Percentiles rank a stretch among this genome's conserved stretches.
phyloP scores from a whole-genome alignment of 495 filamentous ascomycete genomes.

The Penicillium goetzii region DNA sequence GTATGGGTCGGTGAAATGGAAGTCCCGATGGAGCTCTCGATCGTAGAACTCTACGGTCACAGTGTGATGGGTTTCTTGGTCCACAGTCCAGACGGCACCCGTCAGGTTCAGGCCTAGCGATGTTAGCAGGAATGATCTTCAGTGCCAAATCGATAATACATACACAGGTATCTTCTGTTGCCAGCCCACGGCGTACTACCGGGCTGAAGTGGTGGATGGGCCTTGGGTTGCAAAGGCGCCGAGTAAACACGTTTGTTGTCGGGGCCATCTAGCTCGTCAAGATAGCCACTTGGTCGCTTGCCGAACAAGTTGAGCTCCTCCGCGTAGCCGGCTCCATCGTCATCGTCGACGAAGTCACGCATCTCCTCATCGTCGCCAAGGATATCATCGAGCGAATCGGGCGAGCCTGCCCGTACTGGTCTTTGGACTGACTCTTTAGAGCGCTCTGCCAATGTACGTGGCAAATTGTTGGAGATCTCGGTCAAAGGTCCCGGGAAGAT shows the following conservation, averaged over 20 bases:
- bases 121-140: slow-evolving; percentile 29
- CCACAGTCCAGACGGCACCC: slow-evolving; percentile 95
- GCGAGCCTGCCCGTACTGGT: slow-evolving; percentile 49
- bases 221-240: slow-evolving; percentile 62
- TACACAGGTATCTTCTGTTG: slow-evolving; percentile 87
- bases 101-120: slow-evolving; percentile 74
- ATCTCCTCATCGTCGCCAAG: slow-evolving; percentile 55
- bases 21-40: slow-evolving; percentile 85
- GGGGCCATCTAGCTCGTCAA: slow-evolving; percentile 50
- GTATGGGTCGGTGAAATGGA: slow-evolving; percentile 94
- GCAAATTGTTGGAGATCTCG: slow-evolving; percentile 69
- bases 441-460: slow-evolving; percentile 58
- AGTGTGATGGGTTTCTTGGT: slow-evolving; percentile 92
- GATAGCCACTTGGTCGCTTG: slow-evolving; percentile 59
- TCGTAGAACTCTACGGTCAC: slow-evolving; percentile 98
- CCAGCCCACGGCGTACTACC: slow-evolving; percentile 95
- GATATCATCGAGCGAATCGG: slow-evolving; percentile 64
- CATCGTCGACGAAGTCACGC: slow-evolving; percentile 88
- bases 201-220: slow-evolving; percentile 85
- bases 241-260: slow-evolving; percentile 66
- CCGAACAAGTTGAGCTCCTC: slow-evolving; percentile 63
- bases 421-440: slow-evolving; percentile 52
- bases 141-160: slow-evolving; percentile 9
- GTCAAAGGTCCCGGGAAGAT: slow-evolving; percentile 80
- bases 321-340: slow-evolving; percentile 91